phyloP scores from a whole-genome alignment of 805 yeast genomes.

The Blastobotrys parvus region DNA sequence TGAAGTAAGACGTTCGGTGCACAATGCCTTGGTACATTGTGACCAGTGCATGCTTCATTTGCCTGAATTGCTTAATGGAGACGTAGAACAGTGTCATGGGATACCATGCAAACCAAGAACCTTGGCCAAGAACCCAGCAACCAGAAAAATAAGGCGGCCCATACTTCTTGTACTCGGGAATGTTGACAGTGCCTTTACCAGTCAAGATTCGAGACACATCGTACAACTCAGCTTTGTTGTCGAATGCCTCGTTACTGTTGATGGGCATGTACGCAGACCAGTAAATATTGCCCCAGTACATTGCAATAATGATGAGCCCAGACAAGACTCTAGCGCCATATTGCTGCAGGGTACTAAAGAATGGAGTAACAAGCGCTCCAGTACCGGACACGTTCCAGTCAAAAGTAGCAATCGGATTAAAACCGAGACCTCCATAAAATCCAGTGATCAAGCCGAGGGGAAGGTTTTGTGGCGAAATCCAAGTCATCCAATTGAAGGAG shows the following conservation, averaged over 20 bases:
- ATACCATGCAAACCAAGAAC: conserved; percentile 44
- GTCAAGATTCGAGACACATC: conserved; percentile 39
- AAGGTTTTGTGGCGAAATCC: conserved; percentile 47
- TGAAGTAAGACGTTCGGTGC: background rate
- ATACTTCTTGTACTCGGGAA: conserved; percentile 36
- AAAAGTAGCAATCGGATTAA: conserved; percentile 35
- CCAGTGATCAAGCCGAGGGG: conserved; percentile 46
- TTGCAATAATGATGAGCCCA: conserved; percentile 39
- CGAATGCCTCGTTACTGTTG: conserved; percentile 44
- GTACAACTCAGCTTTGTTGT: conserved; percentile 43
- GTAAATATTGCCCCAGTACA: conserved; percentile 49
- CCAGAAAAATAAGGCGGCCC: conserved; percentile 55
- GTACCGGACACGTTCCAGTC: conserved; percentile 36
- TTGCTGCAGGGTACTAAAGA: conserved; percentile 43
- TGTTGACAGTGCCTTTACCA: conserved; percentile 32
- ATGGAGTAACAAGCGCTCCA: conserved; percentile 45
- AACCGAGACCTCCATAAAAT: conserved; percentile 27
- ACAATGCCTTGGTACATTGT: conserved; percentile 5
- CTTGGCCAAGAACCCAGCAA: conserved; percentile 44
- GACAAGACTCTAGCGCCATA: conserved; percentile 36
- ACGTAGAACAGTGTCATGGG: conserved; percentile 44
- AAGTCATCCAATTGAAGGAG: conserved; percentile 48
- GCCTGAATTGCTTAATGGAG: conserved; percentile 5
- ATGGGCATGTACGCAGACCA: conserved; percentile 55
- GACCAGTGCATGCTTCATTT: background rate